These are phyloP conservation scores for Globisporangium ultimum DNA, from an alignment of 352 stramenopile genomes.

Conservation along the genomic window DNA sequence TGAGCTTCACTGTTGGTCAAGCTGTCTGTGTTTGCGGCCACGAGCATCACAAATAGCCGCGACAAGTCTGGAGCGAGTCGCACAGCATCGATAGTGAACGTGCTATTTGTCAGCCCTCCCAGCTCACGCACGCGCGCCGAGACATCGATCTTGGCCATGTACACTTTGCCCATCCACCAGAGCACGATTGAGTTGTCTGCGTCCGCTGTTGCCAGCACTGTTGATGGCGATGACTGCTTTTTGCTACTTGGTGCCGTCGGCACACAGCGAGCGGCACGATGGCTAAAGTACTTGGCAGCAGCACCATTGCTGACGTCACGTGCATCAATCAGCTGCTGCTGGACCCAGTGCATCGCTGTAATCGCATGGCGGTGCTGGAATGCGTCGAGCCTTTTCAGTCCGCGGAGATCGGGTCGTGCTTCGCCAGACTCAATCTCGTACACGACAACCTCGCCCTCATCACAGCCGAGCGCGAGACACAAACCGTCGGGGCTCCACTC, in stretches of 20 bases:
- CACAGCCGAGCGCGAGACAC: conserved; percentile 60
- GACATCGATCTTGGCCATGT: conserved; percentile 44
- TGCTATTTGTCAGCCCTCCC: background rate
- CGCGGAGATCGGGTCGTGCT: conserved; percentile 23
- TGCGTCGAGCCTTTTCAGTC: conserved; percentile 19
- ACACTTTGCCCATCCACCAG: conserved; percentile 63
- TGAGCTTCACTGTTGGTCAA: too few species aligned
- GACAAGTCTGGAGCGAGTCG: conserved; percentile 34
- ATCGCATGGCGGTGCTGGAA: conserved; percentile 39
- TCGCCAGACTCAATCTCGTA: conserved; percentile 61
- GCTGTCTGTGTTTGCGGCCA: background rate
- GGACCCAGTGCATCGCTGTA: conserved; percentile 56
- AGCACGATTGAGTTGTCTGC: conserved; percentile 28
- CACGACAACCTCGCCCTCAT: conserved; percentile 65
- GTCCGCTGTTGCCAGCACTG: conserved; percentile 48
- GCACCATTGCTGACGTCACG: background rate
- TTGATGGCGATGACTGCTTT: conserved; percentile 1
- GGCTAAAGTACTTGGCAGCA: conserved; percentile 25
- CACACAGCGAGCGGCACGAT: conserved; percentile 34
- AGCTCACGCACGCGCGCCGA: conserved; percentile 14
- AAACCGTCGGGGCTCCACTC: conserved; percentile 67
- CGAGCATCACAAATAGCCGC: conserved; percentile 29
- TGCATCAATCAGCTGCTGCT: background rate
- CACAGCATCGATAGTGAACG: conserved; percentile 32
- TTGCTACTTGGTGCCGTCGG: background rate